phyloP scores from a whole-genome alignment of 2,329 filamentous ascomycete genomes.

The Penicillium brevicompactum region DNA sequence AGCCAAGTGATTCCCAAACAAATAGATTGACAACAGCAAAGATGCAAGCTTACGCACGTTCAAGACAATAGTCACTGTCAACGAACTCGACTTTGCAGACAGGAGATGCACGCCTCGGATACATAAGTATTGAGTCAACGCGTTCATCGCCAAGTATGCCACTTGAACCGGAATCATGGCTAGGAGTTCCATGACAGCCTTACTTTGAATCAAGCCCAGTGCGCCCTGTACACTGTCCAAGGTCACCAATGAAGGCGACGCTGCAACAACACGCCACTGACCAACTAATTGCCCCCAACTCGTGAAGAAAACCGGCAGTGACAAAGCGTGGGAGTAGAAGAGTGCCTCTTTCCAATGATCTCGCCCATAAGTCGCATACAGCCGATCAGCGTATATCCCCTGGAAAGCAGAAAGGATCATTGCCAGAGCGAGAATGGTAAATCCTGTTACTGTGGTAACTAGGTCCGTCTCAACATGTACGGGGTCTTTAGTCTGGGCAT shows the following conservation, averaged over 20 bases:
- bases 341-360: constrained; percentile 92
- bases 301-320: constrained; percentile 47
- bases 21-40: constrained; percentile 84
- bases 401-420: constrained; percentile 91
- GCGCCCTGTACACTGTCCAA: background rate
- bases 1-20: constrained; percentile 85
- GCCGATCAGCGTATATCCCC: constrained; percentile 91
- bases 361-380: constrained; percentile 78
- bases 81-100: constrained; percentile 80
- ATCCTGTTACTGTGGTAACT: constrained; percentile 59
- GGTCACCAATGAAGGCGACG: constrained; percentile 36
- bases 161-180: constrained; percentile 38
- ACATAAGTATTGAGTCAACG: constrained; percentile 89
- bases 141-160: constrained; percentile 51
- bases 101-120: constrained; percentile 96
- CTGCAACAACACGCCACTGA: constrained; percentile 39
- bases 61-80: constrained; percentile 94
- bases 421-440: constrained; percentile 80
- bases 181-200: constrained; percentile 27
- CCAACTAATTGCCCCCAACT: constrained; percentile 37
- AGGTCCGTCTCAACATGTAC: constrained; percentile 37
- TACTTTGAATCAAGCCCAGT: constrained; percentile 16
- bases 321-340: constrained; percentile 76
- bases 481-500: constrained; percentile 75
- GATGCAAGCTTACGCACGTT: constrained; percentile 95